Conservation (phyloP, 2,329 filamentous ascomycete species). For the Herpotrichia juniperi region DNA sequence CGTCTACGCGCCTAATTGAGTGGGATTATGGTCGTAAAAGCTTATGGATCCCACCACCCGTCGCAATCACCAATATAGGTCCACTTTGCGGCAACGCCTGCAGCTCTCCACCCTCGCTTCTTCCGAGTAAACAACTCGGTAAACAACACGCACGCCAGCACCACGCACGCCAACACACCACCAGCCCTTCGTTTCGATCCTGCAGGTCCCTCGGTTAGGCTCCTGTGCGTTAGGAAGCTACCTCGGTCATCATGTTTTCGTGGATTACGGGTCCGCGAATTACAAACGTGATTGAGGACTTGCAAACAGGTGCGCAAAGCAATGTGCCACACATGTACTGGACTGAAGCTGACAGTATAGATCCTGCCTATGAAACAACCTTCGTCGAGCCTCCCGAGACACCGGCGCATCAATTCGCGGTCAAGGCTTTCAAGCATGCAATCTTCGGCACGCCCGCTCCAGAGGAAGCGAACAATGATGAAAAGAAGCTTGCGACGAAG, state of each 20-base stretch:
- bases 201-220: neutral
- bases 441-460: conserved; percentile 68
- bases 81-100: conserved; percentile 7
- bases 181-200: neutral
- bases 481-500: conserved; percentile 32
- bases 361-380: conserved; percentile 45
- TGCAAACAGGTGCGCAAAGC: conserved; percentile 35
- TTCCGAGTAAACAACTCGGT: conserved; percentile 40
- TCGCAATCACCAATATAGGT: neutral
- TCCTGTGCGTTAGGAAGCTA: neutral
- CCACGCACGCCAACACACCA: conserved; percentile 9
- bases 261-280: conserved; percentile 48
- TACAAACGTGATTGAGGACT: conserved; percentile 44
- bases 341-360: conserved; percentile 25
- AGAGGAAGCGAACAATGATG: conserved; percentile 44
- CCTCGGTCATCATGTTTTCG: conserved; percentile 37
- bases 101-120: conserved; percentile 22
- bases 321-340: neutral
- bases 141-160: conserved; percentile 33
- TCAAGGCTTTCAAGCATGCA: conserved; percentile 70
- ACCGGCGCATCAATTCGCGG: conserved; percentile 69
- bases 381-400: conserved; percentile 65
- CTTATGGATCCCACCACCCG: neutral
- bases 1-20: neutral
- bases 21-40: neutral